Evolutionary conservation across 176 grass and related monocot species (phyloP).

Genomic region (Musa acuminata): DNA sequence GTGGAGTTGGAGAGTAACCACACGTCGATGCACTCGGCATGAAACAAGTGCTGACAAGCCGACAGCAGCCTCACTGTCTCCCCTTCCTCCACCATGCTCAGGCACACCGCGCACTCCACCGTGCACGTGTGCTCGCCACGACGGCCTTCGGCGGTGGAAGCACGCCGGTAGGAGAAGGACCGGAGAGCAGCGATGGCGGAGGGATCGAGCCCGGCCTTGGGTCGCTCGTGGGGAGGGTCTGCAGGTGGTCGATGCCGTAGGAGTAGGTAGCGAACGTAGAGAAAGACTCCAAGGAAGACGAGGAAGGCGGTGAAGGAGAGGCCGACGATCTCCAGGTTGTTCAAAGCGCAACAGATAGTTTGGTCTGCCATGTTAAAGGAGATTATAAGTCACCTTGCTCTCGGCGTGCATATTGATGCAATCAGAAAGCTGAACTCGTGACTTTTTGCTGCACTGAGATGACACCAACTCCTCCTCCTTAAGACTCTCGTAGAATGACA

Average conservation of each 20-base stretch:
- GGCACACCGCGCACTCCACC: constrained; percentile 39
- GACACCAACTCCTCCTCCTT: too few species aligned
- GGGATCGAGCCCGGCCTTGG: not conserved
- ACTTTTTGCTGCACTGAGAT: too few species aligned
- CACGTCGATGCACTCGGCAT: constrained; percentile 39
- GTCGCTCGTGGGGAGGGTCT: not conserved
- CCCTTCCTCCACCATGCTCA: constrained; percentile 35
- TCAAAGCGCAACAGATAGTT: too few species aligned
- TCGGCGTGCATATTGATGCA: too few species aligned
- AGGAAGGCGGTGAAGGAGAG: too few species aligned
- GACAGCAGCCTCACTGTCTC: constrained; percentile 39
- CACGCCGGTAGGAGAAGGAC: constrained; percentile 8
- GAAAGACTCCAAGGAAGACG: too few species aligned
- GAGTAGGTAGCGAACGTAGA: too few species aligned
- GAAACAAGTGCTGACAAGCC: constrained; percentile 42
- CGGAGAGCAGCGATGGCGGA: constrained; percentile 15
- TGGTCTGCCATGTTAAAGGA: not conserved
- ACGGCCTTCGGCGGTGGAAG: not conserved
- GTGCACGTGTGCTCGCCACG: not conserved
- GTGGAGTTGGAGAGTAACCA: constrained; percentile 40
- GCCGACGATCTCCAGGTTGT: too few species aligned
- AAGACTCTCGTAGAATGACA: too few species aligned
- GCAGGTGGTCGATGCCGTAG: too few species aligned
- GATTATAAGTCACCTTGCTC: too few species aligned
- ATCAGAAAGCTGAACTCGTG: too few species aligned